Evolutionary conservation across 2,329 filamentous ascomycete genomes (phyloP).

Genomic region (Fonsecaea erecta): DNA sequence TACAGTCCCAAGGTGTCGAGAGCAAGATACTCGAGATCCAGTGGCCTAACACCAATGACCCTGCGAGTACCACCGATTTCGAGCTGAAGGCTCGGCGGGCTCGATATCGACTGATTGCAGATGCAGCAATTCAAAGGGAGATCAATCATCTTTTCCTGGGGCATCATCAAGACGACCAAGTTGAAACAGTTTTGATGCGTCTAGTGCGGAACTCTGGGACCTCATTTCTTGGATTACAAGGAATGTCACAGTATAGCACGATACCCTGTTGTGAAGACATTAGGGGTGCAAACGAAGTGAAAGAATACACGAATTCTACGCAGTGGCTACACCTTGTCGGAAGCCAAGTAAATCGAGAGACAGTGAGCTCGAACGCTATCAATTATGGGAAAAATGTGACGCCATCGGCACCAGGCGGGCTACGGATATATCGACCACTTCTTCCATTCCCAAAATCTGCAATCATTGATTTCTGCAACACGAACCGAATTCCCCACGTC

Average conservation of each 20-base stretch:
- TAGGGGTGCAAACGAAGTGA: conserved; percentile 22
- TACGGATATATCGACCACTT: conserved; percentile 71
- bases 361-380: not conserved
- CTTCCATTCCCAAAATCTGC: conserved; percentile 60
- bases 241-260: conserved; percentile 26
- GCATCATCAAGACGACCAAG: conserved; percentile 89
- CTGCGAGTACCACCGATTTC: conserved; percentile 63
- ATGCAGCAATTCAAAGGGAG: conserved; percentile 57
- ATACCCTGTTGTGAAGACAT: conserved; percentile 35
- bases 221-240: conserved; percentile 30
- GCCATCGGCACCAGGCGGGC: conserved; percentile 57
- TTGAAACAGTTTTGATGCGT: conserved; percentile 85
- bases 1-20: conserved; percentile 39
- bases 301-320: conserved; percentile 13
- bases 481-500: conserved; percentile 72
- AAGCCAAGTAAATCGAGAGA: conserved; percentile 17
- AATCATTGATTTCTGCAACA: conserved; percentile 70
- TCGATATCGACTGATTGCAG: conserved; percentile 74
- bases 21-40: conserved; percentile 50
- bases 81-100: conserved; percentile 76
- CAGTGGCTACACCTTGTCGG: conserved; percentile 12
- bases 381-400: conserved; percentile 54
- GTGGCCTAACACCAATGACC: conserved; percentile 55
- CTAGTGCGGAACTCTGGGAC: conserved; percentile 47
- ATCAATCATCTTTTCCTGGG: conserved; percentile 72